Conservation (phyloP, 371 early-diverging fungal species). For the Rhizopus microsporus region DNA sequence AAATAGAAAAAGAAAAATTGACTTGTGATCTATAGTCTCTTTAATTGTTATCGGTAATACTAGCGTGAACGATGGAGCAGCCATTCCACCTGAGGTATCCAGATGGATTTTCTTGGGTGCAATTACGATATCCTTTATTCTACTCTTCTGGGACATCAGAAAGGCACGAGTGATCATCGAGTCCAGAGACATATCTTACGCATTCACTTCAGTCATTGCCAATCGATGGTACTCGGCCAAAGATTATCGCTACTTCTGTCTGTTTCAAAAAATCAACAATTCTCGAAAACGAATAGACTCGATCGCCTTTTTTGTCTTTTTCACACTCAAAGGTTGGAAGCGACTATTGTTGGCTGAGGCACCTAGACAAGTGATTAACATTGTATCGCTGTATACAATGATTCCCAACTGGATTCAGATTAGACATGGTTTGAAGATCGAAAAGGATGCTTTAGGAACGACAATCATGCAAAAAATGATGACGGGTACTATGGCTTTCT, state of each 20-base stretch:
- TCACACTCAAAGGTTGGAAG: conserved; percentile 88
- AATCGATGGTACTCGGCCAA: conserved; percentile 66
- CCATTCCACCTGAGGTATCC: conserved; percentile 33
- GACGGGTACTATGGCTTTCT: conserved; percentile 49
- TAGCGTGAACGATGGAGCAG: conserved; percentile 59
- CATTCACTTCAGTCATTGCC: conserved; percentile 78
- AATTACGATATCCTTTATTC: conserved; percentile 68
- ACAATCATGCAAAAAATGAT: conserved; percentile 32
- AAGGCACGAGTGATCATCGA: conserved; percentile 69
- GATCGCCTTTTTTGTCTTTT: conserved; percentile 87
- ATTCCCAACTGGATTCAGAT: conserved; percentile 42
- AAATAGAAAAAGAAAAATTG: not conserved
- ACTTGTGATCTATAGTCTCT: conserved; percentile 16
- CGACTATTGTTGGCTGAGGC: conserved; percentile 84
- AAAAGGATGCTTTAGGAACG: conserved; percentile 39
- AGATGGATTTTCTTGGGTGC: conserved; percentile 75
- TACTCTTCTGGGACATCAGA: conserved; percentile 77
- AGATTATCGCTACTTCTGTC: conserved; percentile 81
- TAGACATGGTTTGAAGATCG: conserved; percentile 21
- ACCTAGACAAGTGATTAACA: conserved; percentile 76
- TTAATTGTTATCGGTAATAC: conserved; percentile 36
- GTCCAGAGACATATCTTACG: conserved; percentile 77
- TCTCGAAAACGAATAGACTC: conserved; percentile 67
- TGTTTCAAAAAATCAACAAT: conserved; percentile 77
- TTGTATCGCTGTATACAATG: conserved; percentile 38